Evolutionary conservation across 2,329 filamentous ascomycete genomes (phyloP).

Genomic region (Cyanodermella asteris): DNA sequence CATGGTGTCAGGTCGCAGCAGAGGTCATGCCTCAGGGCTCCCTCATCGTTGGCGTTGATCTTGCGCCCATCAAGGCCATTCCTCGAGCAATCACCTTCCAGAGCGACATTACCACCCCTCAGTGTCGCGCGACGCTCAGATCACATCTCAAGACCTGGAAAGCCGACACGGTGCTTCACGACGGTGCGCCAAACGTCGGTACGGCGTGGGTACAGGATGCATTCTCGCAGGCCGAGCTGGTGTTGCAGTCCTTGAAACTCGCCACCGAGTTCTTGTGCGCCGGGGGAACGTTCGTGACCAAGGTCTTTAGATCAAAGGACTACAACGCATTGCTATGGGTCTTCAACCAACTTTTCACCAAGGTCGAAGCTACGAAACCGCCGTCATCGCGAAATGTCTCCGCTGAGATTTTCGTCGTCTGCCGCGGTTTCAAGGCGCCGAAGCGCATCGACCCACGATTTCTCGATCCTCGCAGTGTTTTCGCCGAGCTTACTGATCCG

Average conservation of each 20-base stretch:
- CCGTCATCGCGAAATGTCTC: slow-evolving; percentile 90
- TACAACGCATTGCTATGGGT: slow-evolving; percentile 94
- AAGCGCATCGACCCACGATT: slow-evolving; percentile 86
- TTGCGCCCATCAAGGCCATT: slow-evolving; percentile 88
- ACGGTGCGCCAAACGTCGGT: slow-evolving; percentile 94
- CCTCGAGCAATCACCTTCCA: slow-evolving; percentile 88
- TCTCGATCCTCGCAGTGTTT: slow-evolving; percentile 71
- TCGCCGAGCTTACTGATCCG: slow-evolving; percentile 69
- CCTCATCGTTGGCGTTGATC: slow-evolving; percentile 84
- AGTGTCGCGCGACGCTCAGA: slow-evolving; percentile 75
- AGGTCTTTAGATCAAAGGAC: slow-evolving; percentile 92
- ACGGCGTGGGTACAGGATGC: slow-evolving; percentile 96
- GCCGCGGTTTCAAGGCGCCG: slow-evolving; percentile 82
- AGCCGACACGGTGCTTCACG: slow-evolving; percentile 83
- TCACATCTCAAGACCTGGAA: slow-evolving; percentile 90
- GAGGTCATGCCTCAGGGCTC: slow-evolving; percentile 83
- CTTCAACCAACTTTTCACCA: slow-evolving; percentile 85
- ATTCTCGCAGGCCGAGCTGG: slow-evolving; percentile 88
- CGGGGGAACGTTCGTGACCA: slow-evolving; percentile 86
- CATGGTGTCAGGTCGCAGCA: slow-evolving; percentile 89
- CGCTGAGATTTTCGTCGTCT: slow-evolving; percentile 96
- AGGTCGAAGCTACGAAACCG: slow-evolving; percentile 93
- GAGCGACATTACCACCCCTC: slow-evolving; percentile 93
- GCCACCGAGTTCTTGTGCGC: slow-evolving; percentile 81
- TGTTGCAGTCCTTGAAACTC: slow-evolving; percentile 73